Evolutionary conservation across 2,329 filamentous ascomycete species (phyloP), one percentile per base, ranked within the genome.

Genomic region (Cytospora chrysosperma): DNA sequence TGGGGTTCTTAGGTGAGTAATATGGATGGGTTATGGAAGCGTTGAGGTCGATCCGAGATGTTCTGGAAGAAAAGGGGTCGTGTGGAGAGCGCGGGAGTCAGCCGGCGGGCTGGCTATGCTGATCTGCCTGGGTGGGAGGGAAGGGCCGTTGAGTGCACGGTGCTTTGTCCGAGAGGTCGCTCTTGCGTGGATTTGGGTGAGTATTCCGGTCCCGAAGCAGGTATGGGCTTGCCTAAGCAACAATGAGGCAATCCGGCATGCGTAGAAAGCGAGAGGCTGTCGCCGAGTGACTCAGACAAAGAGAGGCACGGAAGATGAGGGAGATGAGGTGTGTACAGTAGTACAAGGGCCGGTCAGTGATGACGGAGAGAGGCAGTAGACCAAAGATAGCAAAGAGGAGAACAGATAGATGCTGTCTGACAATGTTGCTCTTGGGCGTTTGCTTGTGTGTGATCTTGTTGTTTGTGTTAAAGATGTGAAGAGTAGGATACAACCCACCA

Each of bases 271-370:
- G 56, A 63, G 53, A 60, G 53, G 60, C 61, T 64, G 58, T 62
- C 61, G 52, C 65, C 62, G 55, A 61, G 65, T 66, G 62, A 66
- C 65, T 66, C 65, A 66, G 65, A 66, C 62, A 66, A 59, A 64
- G 59, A 56, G 62, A 61, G 64, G 62, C 61, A 61, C 54, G 57
- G 40, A 62, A 54, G 52, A 57, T 34, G 32, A 56, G 62, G 52
- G 43, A 56, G n/a, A n/a, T n/a, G n/a, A n/a, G n/a, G n/a, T n/a
- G n/a, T n/a, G n/a, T n/a, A n/a, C n/a, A n/a, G n/a, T 21, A 32
- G 58, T 59, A 56, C 57, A 64, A 61, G 58, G 59, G 62, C 40
- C 56, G 27, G 55, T 53, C 51, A n/a, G 64, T 52, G 62, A 51
- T 58, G 64, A 56, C 30, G 49, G 54, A 21, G 49, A 50, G 28